A percentile compares a stretch with the other conserved stretches of the same genome.
Conservation (phyloP, 306 rosid species). For the Adenanthera pavonina region DNA sequence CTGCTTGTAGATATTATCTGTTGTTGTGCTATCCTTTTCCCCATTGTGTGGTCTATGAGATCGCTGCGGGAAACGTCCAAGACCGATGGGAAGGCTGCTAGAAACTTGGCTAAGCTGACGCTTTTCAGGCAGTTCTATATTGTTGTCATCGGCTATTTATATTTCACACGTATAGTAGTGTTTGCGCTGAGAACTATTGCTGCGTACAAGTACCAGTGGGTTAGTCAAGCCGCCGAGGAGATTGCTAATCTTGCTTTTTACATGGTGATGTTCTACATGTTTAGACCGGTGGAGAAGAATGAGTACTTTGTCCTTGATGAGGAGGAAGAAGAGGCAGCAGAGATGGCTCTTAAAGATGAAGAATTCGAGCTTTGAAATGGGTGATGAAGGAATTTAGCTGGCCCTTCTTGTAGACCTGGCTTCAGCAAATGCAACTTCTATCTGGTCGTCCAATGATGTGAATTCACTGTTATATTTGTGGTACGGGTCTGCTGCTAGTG, state of each 20-base stretch:
- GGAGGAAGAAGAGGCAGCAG: slow-evolving; percentile 95
- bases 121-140: slow-evolving; percentile 91
- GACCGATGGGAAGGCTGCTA: slow-evolving; percentile 88
- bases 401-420: slow-evolving; percentile 28
- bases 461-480: slow-evolving; percentile 23
- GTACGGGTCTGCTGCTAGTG: slow-evolving; percentile 47
- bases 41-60: slow-evolving; percentile 94
- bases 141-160: slow-evolving; percentile 88
- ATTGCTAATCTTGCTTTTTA: slow-evolving; percentile 76
- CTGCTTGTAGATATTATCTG: slow-evolving; percentile 88
- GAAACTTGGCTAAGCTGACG: slow-evolving; percentile 79
- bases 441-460: not conserved
- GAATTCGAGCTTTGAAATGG: slow-evolving; percentile 78
- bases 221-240: slow-evolving; percentile 91
- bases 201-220: slow-evolving; percentile 95
- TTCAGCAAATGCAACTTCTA: slow-evolving; percentile 23
- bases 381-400: slow-evolving; percentile 14
- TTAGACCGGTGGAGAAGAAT: slow-evolving; percentile 87
- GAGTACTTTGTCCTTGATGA: slow-evolving; percentile 89
- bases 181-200: slow-evolving; percentile 89
- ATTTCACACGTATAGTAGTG: slow-evolving; percentile 81
- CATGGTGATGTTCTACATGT: slow-evolving; percentile 86
- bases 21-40: slow-evolving; percentile 92
- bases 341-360: slow-evolving; percentile 81
- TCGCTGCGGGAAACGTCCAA: slow-evolving; percentile 84